Evolutionary conservation across 2,329 filamentous ascomycete genomes (phyloP).

Genomic region (Penicillium sp.): DNA sequence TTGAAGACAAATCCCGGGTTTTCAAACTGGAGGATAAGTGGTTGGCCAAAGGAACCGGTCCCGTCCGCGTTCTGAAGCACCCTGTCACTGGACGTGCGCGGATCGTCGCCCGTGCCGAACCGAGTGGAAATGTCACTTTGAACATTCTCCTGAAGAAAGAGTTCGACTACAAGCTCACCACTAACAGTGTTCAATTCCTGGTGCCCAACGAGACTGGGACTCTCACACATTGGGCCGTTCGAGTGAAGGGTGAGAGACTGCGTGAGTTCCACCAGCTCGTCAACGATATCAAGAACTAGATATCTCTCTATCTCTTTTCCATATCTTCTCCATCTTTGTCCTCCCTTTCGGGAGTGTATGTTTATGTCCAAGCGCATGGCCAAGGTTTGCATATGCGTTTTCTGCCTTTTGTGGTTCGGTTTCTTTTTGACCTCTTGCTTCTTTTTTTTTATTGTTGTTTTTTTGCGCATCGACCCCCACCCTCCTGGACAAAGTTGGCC

Average conservation of each 20-base stretch:
- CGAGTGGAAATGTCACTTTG: constrained; percentile 69
- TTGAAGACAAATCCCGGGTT: constrained; percentile 70
- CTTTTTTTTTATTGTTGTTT: background rate
- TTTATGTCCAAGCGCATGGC: constrained; percentile 12
- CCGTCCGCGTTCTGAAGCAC: constrained; percentile 70
- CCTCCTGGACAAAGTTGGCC: background rate
- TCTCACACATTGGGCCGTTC: constrained; percentile 69
- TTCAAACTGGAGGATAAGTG: constrained; percentile 63
- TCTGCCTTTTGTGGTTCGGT: background rate
- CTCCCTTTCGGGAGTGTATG: constrained; percentile 4
- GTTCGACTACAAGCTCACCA: constrained; percentile 61
- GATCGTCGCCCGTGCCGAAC: constrained; percentile 71
- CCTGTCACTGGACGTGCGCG: constrained; percentile 66
- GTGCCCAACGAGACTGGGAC: constrained; percentile 58
- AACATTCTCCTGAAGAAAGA: constrained; percentile 66
- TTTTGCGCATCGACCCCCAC: background rate
- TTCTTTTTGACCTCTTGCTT: background rate
- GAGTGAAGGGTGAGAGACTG: constrained; percentile 55
- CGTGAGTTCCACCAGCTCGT: constrained; percentile 15
- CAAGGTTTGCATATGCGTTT: constrained; percentile 4
- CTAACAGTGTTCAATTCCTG: constrained; percentile 46
- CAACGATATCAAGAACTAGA: constrained; percentile 23
- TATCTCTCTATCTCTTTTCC: background rate
- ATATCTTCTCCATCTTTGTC: background rate
- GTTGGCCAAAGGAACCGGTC: constrained; percentile 69